Evolutionary conservation across 2,329 filamentous ascomycete species (phyloP).

Genomic region (Fusarium oligoseptatum): DNA sequence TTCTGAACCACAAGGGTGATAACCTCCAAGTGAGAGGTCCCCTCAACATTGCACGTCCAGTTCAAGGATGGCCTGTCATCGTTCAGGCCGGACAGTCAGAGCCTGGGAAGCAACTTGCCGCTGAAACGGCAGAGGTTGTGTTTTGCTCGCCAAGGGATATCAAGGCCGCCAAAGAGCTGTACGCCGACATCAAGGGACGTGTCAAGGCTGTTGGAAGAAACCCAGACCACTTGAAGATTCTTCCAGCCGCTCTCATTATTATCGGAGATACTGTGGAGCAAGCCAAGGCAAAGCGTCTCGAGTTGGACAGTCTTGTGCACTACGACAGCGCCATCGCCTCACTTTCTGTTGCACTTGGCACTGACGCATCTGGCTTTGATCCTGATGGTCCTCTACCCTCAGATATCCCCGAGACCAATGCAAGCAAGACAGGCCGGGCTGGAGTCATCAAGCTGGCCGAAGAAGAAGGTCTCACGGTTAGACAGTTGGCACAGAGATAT

Average conservation of each 20-base stretch:
- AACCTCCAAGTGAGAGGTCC: constrained; percentile 47
- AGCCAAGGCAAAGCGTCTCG: constrained; percentile 61
- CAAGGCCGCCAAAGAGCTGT: constrained; percentile 60
- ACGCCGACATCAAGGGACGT: constrained; percentile 64
- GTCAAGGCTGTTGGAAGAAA: constrained; percentile 60
- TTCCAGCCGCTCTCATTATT: constrained; percentile 65
- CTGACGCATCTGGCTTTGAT: constrained; percentile 61
- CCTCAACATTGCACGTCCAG: constrained; percentile 65
- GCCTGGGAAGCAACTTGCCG: constrained; percentile 63
- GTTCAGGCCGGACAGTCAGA: constrained; percentile 68
- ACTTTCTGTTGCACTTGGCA: constrained; percentile 61
- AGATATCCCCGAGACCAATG: constrained; percentile 66
- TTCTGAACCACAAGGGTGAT: constrained; percentile 63
- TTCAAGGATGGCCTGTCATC: constrained; percentile 69
- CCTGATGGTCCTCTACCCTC: constrained; percentile 63
- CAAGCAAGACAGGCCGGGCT: constrained; percentile 63
- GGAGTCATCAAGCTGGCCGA: constrained; percentile 59
- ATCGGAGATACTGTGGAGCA: constrained; percentile 64
- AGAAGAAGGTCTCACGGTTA: constrained; percentile 61
- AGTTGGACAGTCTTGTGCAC: constrained; percentile 65
- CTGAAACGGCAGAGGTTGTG: constrained; percentile 66
- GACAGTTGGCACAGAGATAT: constrained; percentile 64
- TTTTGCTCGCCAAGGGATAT: constrained; percentile 64
- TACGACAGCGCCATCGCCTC: constrained; percentile 68
- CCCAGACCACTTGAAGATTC: constrained; percentile 62